Evolutionary conservation across 2,329 filamentous ascomycete genomes (phyloP).

Genomic region (Pezicula carpinea): DNA sequence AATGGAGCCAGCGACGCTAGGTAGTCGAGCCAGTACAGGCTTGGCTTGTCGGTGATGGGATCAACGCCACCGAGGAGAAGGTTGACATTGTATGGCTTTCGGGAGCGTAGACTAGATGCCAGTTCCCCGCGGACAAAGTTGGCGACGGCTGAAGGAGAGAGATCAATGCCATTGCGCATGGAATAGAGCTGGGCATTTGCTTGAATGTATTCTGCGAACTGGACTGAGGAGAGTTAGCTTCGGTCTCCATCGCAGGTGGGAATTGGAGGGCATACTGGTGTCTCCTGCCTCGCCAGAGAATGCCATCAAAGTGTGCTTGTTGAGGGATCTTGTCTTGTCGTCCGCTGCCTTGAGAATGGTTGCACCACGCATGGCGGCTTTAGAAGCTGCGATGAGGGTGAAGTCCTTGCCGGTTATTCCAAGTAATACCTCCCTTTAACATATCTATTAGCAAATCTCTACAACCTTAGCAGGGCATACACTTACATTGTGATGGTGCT

Average conservation of each 20-base stretch:
- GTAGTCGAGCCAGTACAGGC: constrained; percentile 96
- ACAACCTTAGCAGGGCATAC: neutral
- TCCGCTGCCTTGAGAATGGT: constrained; percentile 93
- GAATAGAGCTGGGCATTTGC: constrained; percentile 97
- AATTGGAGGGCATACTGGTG: constrained; percentile 57
- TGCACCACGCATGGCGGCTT: constrained; percentile 95
- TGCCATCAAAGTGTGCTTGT: constrained; percentile 91
- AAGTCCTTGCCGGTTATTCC: constrained; percentile 99
- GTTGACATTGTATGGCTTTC: constrained; percentile 96
- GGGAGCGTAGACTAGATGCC: constrained; percentile 81
- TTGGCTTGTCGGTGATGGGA: constrained; percentile 83
- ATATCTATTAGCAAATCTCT: constrained; percentile 12
- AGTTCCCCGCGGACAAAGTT: constrained; percentile 94
- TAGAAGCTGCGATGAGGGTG: constrained; percentile 93
- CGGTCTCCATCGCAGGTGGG: neutral
- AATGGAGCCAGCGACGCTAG: constrained; percentile 82
- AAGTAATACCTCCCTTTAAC: constrained; percentile 85
- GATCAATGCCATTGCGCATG: constrained; percentile 93
- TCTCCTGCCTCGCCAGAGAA: constrained; percentile 96
- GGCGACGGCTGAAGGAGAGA: constrained; percentile 83
- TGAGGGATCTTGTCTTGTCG: constrained; percentile 91
- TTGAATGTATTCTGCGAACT: constrained; percentile 99
- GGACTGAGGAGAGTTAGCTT: constrained; percentile 52
- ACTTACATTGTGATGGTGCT: constrained; percentile 23
- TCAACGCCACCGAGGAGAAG: constrained; percentile 91